Percentiles rank a stretch among this genome's conserved stretches.
Conservation (phyloP, 768 basidiomycete species). For the Hygrocybe punicea region DNA sequence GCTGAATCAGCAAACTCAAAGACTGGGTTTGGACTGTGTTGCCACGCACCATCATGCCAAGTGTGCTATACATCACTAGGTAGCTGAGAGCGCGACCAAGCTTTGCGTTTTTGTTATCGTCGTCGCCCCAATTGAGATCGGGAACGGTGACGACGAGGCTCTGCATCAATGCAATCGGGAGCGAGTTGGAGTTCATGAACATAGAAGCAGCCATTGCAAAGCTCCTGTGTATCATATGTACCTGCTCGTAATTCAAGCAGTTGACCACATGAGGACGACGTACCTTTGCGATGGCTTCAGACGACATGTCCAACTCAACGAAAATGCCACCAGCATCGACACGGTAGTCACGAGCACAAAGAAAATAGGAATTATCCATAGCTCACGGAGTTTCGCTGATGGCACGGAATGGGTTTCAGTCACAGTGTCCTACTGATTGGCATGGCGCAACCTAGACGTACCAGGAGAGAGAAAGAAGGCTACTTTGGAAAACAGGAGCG, state of each 20-base stretch:
- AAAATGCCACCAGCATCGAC: constrained; percentile 66
- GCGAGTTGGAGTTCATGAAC: constrained; percentile 94
- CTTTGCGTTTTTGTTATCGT: constrained; percentile 85
- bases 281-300: constrained; percentile 77
- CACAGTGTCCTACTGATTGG: background rate
- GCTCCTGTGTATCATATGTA: constrained; percentile 40
- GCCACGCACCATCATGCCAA: constrained; percentile 86
- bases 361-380: constrained; percentile 37
- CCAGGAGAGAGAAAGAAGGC: constrained; percentile 87
- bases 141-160: constrained; percentile 81
- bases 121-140: constrained; percentile 72
- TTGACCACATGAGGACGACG: constrained; percentile 16
- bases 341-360: constrained; percentile 72
- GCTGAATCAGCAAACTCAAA: background rate
- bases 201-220: constrained; percentile 80
- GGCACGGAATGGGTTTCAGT: background rate
- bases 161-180: constrained; percentile 94
- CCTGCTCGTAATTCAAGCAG: background rate
- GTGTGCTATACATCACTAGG: constrained; percentile 86
- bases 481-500: constrained; percentile 89
- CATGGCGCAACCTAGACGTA: constrained; percentile 22
- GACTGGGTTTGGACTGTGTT: background rate
- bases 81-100: constrained; percentile 88
- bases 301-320: constrained; percentile 58
- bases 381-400: constrained; percentile 9